Base-by-base conservation (phyloP, 2,329 filamentous ascomycete species). In the Tolypocladium tropicale region DNA sequence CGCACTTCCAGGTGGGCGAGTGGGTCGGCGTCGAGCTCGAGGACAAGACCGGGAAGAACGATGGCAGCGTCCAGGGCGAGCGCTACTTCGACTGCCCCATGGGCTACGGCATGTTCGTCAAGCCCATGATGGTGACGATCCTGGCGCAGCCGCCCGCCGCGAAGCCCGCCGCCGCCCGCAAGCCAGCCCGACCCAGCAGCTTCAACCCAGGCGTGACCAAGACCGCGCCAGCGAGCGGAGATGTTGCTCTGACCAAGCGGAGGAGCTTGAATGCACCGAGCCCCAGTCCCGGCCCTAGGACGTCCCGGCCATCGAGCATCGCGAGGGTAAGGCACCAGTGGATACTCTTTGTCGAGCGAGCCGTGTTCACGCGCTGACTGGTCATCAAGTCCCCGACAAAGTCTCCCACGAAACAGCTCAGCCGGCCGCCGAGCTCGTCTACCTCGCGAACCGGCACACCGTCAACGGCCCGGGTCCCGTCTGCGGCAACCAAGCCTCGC, bases 1-100 rank as follows among this genome's bases (percentile, higher is more conserved):
- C 93, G 39, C 76, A 82, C 64, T 96, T 97, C 72, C 85, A 90
- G 57, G 76, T 80, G 6, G 93, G 92, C 60, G 84, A 89, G 59
- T 97, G 92, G 90, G 78, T 96, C 57, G 93, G 93, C 61, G 82
- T 97, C 58, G 92, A 96, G 75, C 82, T 97, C 56, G 84, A 90
- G 54, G 87, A 90, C 51, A 78, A 85, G 54, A 83, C 81, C 23
- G 93, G 94, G 34, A 97, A 97, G 76, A 97, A 97, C 65, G 90
- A 97, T 78, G 93, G 93, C 61, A 87, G 88, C 55, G 90, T 97
- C 51, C 83, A 93, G 70, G 92, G 90, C 59, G 82, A 90, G 67
- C 79, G 90, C 23, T 97, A 97, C 69, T 97, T 96, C 64, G 84
- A 92, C 53, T 97, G 93, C 73, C 80, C 68, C 72, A 86, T 81